Evolutionary conservation across 1,139 yeast species (phyloP).

Genomic region (Geotrichum restrictum): DNA sequence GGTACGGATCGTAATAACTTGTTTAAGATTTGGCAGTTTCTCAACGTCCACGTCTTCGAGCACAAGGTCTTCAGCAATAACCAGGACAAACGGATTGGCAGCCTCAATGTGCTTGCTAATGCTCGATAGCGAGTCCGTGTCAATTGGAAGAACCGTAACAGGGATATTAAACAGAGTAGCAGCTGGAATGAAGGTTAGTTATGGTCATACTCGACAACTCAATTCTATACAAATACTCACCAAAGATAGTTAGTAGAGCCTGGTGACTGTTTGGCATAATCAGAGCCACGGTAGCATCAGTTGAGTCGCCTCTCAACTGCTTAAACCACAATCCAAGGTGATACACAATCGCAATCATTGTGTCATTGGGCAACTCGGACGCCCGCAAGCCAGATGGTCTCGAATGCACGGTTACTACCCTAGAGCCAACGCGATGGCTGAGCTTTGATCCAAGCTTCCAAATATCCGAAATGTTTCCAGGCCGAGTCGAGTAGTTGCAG

Average conservation of each 20-base stretch:
- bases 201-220: neutral
- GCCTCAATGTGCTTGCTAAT: conserved; percentile 10
- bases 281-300: conserved; percentile 6
- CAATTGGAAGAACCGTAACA: conserved; percentile 12
- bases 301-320: conserved; percentile 3
- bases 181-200: neutral
- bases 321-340: conserved; percentile 4
- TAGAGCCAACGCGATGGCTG: too few relatives aligned
- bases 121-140: conserved; percentile 3
- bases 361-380: neutral
- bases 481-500: conserved; percentile 37
- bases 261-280: conserved; percentile 11
- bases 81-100: conserved; percentile 17
- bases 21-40: conserved; percentile 7
- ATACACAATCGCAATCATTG: neutral
- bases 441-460: conserved; percentile 42
- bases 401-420: conserved; percentile 1
- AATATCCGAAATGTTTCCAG: conserved; percentile 57
- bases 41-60: neutral
- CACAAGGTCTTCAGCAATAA: conserved; percentile 8
- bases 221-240: neutral
- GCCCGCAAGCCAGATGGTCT: neutral
- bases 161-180: conserved; percentile 16
- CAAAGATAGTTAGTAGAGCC: conserved; percentile 5
- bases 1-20: conserved; percentile 7